Percentiles rank a stretch among this genome's conserved stretches.
These are phyloP conservation scores for Glycine tomentella DNA, from an alignment of 306 rosid genomes.

Conservation along the genomic window DNA sequence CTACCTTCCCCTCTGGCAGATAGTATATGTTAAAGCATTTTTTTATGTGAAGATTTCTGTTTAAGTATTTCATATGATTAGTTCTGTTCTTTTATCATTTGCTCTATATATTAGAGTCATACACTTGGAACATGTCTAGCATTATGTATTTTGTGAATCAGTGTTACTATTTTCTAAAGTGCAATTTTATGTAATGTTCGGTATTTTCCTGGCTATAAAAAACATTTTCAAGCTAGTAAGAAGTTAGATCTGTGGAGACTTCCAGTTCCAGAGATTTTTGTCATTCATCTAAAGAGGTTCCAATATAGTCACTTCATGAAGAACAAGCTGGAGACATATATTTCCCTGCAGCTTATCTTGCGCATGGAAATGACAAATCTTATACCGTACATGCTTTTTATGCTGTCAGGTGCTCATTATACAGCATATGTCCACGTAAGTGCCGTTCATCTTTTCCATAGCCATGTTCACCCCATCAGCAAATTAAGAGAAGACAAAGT, in stretches of 20 bases:
- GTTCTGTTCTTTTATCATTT: background rate
- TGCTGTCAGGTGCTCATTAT: background rate
- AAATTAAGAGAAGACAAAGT: background rate
- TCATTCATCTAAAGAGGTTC: background rate
- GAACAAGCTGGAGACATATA: background rate
- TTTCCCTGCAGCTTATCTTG: conserved; percentile 10
- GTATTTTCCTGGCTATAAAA: background rate
- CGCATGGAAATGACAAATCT: conserved; percentile 14
- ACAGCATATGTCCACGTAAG: background rate
- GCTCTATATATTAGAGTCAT: background rate
- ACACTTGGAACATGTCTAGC: too few relatives aligned
- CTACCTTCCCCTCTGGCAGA: background rate
- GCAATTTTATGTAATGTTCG: background rate
- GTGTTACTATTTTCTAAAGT: background rate
- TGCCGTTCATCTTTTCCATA: conserved; percentile 3
- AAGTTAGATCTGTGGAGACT: background rate
- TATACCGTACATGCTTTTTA: conserved; percentile 1
- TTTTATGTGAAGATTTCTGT: background rate
- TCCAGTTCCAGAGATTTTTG: background rate
- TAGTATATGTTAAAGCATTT: background rate
- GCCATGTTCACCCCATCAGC: background rate
- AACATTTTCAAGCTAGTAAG: background rate
- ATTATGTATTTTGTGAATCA: background rate
- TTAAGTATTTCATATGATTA: background rate
- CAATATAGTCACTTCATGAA: conserved; percentile 7